Evolutionary conservation across 495 filamentous ascomycete genomes (phyloP).

Genomic region (Jackrogersella multiformis): DNA sequence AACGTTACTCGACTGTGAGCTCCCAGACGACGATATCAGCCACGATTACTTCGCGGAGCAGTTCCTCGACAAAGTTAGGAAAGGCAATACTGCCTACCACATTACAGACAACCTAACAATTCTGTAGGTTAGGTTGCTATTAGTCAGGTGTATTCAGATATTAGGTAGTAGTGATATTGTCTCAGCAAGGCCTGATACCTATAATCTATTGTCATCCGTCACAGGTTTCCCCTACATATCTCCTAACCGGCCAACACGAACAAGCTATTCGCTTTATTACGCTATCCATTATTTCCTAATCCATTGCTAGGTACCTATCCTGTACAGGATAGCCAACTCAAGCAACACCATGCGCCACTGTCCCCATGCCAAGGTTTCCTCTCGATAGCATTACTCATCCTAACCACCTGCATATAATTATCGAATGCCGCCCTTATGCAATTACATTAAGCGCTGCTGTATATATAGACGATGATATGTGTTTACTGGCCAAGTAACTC

Average conservation of each 20-base stretch:
- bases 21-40: neutral
- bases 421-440: constrained; percentile 8
- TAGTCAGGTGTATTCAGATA: too few relatives aligned
- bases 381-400: constrained; percentile 5
- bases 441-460: neutral
- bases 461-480: neutral
- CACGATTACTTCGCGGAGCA: constrained; percentile 1
- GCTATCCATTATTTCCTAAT: neutral
- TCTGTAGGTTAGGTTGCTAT: too few relatives aligned
- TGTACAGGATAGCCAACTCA: constrained; percentile 4
- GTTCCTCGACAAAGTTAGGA: constrained; percentile 10
- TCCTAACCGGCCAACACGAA: neutral
- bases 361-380: neutral
- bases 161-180: too few relatives aligned
- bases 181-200: too few relatives aligned
- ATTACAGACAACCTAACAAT: too few relatives aligned
- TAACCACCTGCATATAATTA: constrained; percentile 6
- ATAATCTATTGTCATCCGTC: too few relatives aligned
- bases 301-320: neutral
- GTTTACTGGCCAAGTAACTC: constrained; percentile 56
- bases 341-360: constrained; percentile 1
- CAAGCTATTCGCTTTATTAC: constrained; percentile 21
- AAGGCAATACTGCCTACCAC: too few relatives aligned
- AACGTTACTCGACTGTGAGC: neutral
- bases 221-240: too few relatives aligned